Percentiles rank a stretch among this genome's conserved stretches.
Evolutionary conservation across 805 yeast species (phyloP).

Genomic region (Myxozyma vanderwaltii): DNA sequence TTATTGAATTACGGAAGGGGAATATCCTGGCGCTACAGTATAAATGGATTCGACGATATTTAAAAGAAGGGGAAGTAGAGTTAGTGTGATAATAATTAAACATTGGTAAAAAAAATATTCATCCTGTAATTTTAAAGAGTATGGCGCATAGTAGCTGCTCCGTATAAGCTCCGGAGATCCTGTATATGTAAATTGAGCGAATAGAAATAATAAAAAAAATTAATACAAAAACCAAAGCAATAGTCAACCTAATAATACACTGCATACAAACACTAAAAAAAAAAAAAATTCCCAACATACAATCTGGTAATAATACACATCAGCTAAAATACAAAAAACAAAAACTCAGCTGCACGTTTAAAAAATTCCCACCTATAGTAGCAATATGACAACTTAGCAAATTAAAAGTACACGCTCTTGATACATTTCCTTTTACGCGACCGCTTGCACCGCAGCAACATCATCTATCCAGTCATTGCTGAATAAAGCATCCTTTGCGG

Average conservation of each 20-base stretch:
- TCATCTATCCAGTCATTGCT: conserved; percentile 18
- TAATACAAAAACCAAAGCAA: neutral
- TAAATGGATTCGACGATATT: conserved; percentile 50
- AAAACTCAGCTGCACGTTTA: neutral
- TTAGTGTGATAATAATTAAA: conserved; percentile 15
- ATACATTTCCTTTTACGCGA: neutral
- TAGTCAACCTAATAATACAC: neutral
- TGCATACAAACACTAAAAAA: neutral
- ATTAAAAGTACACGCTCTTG: neutral
- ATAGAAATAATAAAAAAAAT: neutral
- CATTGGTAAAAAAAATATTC: too few species aligned
- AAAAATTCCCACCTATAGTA: neutral
- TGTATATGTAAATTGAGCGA: neutral
- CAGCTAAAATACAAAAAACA: conserved; percentile 3
- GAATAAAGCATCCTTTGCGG: conserved; percentile 48
- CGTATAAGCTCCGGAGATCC: neutral
- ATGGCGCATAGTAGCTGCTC: too few species aligned
- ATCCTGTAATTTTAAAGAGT: too few species aligned
- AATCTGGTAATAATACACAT: neutral
- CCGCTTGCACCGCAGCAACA: neutral
- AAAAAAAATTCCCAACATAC: neutral
- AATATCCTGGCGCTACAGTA: conserved; percentile 78
- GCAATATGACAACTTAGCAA: neutral
- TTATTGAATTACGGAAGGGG: conserved; percentile 58
- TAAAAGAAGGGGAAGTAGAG: conserved; percentile 43